Evolutionary conservation across 345 rosid species (phyloP).

Genomic region (Syzygium aqueum): DNA sequence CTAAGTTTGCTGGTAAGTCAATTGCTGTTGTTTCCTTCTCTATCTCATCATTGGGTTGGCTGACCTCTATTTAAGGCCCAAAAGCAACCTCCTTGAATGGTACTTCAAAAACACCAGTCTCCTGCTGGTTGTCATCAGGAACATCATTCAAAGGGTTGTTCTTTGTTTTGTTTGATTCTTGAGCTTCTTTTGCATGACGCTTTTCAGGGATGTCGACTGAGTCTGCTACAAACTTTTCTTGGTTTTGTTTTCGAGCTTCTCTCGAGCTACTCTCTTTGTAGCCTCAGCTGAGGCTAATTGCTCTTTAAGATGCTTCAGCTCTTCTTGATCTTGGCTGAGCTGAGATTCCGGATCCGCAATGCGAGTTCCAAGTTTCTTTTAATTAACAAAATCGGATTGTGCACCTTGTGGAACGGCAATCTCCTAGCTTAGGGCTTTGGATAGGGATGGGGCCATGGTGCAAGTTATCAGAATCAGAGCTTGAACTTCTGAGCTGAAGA

Average conservation of each 20-base stretch:
- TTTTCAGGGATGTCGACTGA: conserved; percentile 1
- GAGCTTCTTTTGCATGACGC: conserved; percentile 5
- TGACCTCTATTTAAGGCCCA: conserved; percentile 6
- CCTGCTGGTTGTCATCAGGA: conserved; percentile 30
- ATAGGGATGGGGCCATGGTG: conserved; percentile 47
- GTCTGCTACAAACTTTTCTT: conserved; percentile 23
- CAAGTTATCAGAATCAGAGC: conserved; percentile 40
- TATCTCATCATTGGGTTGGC: not conserved
- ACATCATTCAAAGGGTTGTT: conserved; percentile 18
- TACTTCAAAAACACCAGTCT: conserved; percentile 74
- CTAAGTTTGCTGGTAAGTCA: conserved; percentile 7
- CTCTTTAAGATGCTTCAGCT: conserved; percentile 64
- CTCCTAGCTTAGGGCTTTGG: conserved; percentile 62
- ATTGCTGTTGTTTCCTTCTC: conserved; percentile 13
- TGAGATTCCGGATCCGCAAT: conserved; percentile 83
- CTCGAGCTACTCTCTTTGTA: conserved; percentile 70
- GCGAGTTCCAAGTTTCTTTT: conserved; percentile 78
- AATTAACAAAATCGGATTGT: conserved; percentile 46
- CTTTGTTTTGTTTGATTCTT: conserved; percentile 13
- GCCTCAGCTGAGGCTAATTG: conserved; percentile 78
- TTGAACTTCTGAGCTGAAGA: conserved; percentile 43
- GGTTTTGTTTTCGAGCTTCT: conserved; percentile 44
- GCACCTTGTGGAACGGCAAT: conserved; percentile 61
- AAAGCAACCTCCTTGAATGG: conserved; percentile 28
- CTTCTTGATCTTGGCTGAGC: conserved; percentile 89